Evolutionary conservation across 441 rosid genomes (phyloP).

Genomic region (Theobroma grandiflorum): DNA sequence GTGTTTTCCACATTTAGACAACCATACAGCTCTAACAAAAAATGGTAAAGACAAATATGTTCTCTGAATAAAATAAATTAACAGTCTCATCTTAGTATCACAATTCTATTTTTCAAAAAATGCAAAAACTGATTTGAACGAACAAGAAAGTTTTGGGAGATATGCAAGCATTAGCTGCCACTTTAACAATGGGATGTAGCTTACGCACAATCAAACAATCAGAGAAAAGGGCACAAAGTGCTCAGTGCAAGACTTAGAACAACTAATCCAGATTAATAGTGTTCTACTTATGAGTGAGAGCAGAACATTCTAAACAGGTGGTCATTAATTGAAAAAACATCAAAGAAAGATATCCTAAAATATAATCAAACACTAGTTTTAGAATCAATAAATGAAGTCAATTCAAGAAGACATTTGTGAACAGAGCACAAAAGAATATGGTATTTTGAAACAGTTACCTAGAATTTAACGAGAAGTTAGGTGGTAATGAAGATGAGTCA

Average conservation of each 20-base stretch:
- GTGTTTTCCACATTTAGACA: not conserved
- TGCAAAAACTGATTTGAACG: slow-evolving; percentile 1
- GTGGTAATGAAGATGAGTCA: slow-evolving; percentile 76
- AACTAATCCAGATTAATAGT: not conserved
- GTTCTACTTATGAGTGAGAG: not conserved
- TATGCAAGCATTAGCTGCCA: slow-evolving; percentile 1
- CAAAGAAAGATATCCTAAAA: slow-evolving; percentile 5
- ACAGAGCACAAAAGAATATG: not conserved
- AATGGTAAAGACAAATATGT: not conserved
- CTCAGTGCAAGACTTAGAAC: not conserved
- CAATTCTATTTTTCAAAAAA: not conserved
- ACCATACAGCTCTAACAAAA: slow-evolving; percentile 5
- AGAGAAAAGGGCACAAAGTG: not conserved
- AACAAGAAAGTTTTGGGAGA: not conserved
- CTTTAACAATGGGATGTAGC: not conserved
- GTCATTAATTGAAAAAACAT: slow-evolving; percentile 10
- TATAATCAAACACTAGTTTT: not conserved
- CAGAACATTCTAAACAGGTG: slow-evolving; percentile 3
- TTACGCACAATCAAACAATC: not conserved
- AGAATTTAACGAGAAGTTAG: slow-evolving; percentile 68
- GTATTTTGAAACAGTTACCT: slow-evolving; percentile 48
- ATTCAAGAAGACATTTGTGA: not conserved
- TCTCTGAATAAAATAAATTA: not conserved
- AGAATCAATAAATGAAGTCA: slow-evolving; percentile 9
- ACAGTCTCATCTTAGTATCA: not conserved